A percentile compares a stretch with the other conserved stretches of the same genome.
Conservation (phyloP, 495 filamentous ascomycete species). For the Aspergillus heteromorphus region DNA sequence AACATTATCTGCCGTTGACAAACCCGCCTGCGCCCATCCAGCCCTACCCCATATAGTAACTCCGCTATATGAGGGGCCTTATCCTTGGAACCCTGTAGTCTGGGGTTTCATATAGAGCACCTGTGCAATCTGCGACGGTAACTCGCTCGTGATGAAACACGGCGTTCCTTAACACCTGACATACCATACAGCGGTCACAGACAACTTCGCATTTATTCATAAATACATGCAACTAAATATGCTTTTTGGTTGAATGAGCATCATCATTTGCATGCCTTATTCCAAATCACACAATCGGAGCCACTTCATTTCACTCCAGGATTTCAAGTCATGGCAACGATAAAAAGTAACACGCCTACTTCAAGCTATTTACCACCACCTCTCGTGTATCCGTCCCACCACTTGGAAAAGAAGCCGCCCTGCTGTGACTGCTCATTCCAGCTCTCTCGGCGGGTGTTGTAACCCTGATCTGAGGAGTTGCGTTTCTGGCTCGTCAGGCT, state of each 20-base stretch:
- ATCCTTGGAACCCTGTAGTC: not conserved
- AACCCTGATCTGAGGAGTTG: constrained; percentile 32
- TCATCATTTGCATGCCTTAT: not conserved
- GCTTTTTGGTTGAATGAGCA: too few relatives aligned
- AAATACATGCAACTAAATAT: not conserved
- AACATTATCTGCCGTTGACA: too few relatives aligned
- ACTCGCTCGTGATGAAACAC: too few relatives aligned
- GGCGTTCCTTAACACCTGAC: too few relatives aligned
- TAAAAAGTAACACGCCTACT: too few relatives aligned
- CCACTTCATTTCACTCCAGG: not conserved
- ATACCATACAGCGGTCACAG: not conserved
- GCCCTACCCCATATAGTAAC: too few relatives aligned
- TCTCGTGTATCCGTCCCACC: constrained; percentile 51
- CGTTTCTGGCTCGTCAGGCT: constrained; percentile 50
- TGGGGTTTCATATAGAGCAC: not conserved
- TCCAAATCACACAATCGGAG: not conserved
- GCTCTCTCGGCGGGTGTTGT: constrained; percentile 37
- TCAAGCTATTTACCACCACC: constrained; percentile 14
- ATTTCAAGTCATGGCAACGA: too few relatives aligned
- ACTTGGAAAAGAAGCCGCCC: constrained; percentile 43
- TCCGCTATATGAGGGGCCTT: too few relatives aligned
- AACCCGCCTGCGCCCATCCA: too few relatives aligned
- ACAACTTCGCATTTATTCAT: not conserved
- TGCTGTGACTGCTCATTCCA: constrained; percentile 44
- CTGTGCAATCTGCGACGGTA: not conserved